Conservation (phyloP, 2,329 filamentous ascomycete genomes). For the Stromatinia cepivora region DNA sequence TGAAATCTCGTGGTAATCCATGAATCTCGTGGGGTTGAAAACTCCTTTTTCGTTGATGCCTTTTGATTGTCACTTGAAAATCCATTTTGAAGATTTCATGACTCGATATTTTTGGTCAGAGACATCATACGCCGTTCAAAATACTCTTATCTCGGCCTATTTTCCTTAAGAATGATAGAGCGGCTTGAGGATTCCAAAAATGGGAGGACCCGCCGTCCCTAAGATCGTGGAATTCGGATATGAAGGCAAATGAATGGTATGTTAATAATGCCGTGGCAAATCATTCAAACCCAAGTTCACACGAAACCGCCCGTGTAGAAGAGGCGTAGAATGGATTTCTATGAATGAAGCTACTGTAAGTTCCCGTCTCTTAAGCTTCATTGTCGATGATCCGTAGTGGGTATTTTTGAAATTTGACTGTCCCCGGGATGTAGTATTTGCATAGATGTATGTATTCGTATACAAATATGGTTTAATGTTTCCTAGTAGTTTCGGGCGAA, state of each 20-base stretch:
- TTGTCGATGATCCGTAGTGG: constrained; percentile 2
- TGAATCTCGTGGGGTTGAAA: neutral
- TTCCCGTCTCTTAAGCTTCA: constrained; percentile 7
- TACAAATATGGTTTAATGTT: neutral
- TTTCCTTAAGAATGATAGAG: neutral
- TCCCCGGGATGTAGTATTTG: neutral
- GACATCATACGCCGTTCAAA: neutral
- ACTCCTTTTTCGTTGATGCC: neutral
- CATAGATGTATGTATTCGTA: constrained; percentile 2
- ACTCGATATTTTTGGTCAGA: constrained; percentile 6
- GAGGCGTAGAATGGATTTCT: neutral
- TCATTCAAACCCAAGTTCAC: neutral
- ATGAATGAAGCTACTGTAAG: neutral
- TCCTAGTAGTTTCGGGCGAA: neutral
- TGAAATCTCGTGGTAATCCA: neutral
- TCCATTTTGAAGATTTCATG: neutral
- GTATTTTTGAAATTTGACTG: constrained; percentile 1
- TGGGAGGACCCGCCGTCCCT: constrained; percentile 3
- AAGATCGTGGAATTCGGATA: neutral
- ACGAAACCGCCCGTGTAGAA: neutral
- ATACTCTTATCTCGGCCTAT: constrained; percentile 3
- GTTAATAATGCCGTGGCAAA: neutral
- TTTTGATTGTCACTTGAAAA: neutral
- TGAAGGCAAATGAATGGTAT: neutral
- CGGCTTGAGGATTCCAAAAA: constrained; percentile 1